These are phyloP conservation scores for Yamadazyma takamatsuzukensis DNA, from an alignment of 805 yeast species.

Conservation along the genomic window DNA sequence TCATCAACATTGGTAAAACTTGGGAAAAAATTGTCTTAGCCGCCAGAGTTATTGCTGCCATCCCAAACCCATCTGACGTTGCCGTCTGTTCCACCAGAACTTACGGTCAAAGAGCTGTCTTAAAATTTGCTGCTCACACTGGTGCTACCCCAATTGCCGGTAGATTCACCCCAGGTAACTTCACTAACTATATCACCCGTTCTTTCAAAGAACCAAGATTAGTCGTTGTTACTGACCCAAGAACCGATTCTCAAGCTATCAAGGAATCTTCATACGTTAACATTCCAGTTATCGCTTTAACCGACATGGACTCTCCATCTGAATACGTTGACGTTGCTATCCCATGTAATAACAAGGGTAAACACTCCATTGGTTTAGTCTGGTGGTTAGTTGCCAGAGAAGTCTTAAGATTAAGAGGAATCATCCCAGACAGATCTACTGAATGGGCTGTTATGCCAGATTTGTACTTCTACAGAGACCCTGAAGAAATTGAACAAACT, in stretches of 20 bases:
- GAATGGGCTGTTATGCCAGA: conserved; percentile 99
- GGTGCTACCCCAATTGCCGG: conserved; percentile 99
- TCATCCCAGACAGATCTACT: conserved; percentile 92
- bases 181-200: conserved; percentile 99
- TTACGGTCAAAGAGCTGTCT: conserved; percentile 99
- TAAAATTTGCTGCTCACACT: conserved; percentile 99
- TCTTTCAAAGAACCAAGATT: conserved; percentile 99
- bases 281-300: conserved; percentile 99
- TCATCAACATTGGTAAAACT: conserved; percentile 97
- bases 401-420: conserved; percentile 98
- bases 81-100: conserved; percentile 99
- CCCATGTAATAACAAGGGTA: conserved; percentile 99
- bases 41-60: conserved; percentile 99
- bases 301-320: conserved; percentile 98
- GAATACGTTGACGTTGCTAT: conserved; percentile 99
- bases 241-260: conserved; percentile 99
- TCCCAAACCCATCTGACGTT: conserved; percentile 97
- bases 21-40: conserved; percentile 99
- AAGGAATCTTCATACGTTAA: conserved; percentile 99
- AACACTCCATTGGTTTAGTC: conserved; percentile 98
- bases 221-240: conserved; percentile 98
- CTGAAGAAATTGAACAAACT: conserved; percentile 93
- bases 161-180: conserved; percentile 99
- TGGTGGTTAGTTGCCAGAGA: conserved; percentile 99
- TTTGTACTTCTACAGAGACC: conserved; percentile 99